Evolutionary conservation across 345 rosid species (phyloP).

Genomic region (Clausena lansium): DNA sequence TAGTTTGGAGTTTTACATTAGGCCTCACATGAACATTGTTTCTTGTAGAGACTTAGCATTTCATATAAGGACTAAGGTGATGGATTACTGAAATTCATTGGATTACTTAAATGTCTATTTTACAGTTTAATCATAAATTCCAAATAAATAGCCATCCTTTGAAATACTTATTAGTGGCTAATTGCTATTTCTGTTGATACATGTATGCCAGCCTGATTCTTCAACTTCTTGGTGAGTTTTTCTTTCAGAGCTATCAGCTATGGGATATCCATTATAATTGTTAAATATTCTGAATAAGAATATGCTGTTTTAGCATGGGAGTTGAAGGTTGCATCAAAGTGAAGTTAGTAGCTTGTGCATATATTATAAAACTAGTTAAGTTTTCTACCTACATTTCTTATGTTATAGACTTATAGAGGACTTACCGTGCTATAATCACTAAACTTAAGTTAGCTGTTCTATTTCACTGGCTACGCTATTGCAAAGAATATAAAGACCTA

Average conservation of each 20-base stretch:
- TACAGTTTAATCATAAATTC: background rate
- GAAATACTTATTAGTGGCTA: background rate
- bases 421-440: background rate
- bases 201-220: background rate
- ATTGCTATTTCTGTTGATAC: background rate
- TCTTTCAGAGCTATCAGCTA: background rate
- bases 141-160: background rate
- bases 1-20: background rate
- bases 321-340: background rate
- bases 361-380: background rate
- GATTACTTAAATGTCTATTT: background rate
- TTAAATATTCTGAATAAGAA: too few species aligned
- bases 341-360: background rate
- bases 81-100: background rate
- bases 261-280: background rate
- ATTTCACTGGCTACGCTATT: background rate
- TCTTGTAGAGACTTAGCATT: background rate
- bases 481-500: background rate
- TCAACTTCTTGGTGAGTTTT: conserved; percentile 8
- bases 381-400: background rate
- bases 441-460: background rate
- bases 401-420: background rate
- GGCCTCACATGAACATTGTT: background rate
- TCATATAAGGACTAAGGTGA: background rate
- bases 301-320: background rate